Base-by-base conservation (phyloP, 2,329 filamentous ascomycete species). In the Clonostachys byssicola region DNA sequence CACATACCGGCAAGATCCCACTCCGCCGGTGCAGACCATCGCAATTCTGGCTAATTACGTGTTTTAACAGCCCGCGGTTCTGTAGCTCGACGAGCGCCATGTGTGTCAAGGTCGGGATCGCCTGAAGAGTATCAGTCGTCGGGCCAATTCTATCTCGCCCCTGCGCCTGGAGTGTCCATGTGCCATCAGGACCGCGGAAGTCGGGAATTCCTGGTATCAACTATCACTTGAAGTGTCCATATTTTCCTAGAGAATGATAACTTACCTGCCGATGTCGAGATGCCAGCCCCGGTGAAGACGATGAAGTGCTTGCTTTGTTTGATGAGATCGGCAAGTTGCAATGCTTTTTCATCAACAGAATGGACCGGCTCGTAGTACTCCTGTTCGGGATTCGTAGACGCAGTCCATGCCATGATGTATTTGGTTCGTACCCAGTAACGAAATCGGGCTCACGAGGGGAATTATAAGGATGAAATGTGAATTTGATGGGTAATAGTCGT, bases 81-180 rank as follows among this genome's bases (percentile, higher is more conserved):
- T 74, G 71, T 12, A 75, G 50, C 44, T 67, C 68, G 0, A 74
- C 65, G 2, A 75, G 60, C 0, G 72, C 71, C 72, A 76, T 75
- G 42, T 76, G 71, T 0, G 70, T 67, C 12, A 61, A 58, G 2
- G 71, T 74, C 0, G 73, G 71, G 16, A 75, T 52, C 6, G 72
- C 71, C 44, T 74, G 65, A 6, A 74, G 46, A 0, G 70, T 71
- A 41, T 57, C 68, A 8, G 62, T 60, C 0, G 58, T 51, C 23
- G 23, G 23, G 8, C 48, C 50, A 1, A 60, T 63, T 2, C 56
- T 58, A 35, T 66, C 49, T 52, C 64, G 58, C 0, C 70, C 69
- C 49, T 73, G 71, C 2, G 70, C 71, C 45, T 60, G 56, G 2
- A 73, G 55, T 2, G 71, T 74, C 72, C 71, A 74, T 4, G 62